phyloP scores from a whole-genome alignment of 371 early-diverging fungal genomes.

The Entomophthora muscae region DNA sequence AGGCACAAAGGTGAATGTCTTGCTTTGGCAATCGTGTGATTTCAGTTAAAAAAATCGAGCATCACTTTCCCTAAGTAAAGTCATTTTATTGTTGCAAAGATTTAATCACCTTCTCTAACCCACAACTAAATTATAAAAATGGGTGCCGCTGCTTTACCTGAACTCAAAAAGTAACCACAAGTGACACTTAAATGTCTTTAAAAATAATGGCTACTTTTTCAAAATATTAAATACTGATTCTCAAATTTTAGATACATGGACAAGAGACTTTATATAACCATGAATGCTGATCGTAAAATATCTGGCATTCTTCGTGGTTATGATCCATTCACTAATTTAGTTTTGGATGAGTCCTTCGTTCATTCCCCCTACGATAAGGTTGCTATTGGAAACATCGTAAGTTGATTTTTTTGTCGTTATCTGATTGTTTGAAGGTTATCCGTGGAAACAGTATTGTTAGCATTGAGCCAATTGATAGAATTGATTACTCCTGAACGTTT shows the following conservation, averaged over 20 bases:
- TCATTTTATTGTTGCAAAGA: too few relatives aligned
- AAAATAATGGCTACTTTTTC: too few relatives aligned
- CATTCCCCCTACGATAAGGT: background rate
- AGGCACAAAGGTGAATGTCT: too few relatives aligned
- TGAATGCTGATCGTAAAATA: conserved; percentile 84
- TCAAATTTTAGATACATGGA: conserved; percentile 96
- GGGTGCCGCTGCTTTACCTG: background rate
- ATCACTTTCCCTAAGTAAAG: too few relatives aligned
- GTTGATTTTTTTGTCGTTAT: background rate
- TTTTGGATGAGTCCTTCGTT: conserved; percentile 87
- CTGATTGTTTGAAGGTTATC: conserved; percentile 3
- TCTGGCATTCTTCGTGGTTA: conserved; percentile 89
- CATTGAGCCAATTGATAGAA: conserved; percentile 2
- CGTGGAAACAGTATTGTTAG: conserved; percentile 7
- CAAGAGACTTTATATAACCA: conserved; percentile 73
- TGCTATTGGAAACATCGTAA: conserved; percentile 7
- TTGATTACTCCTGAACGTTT: background rate
- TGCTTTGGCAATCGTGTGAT: too few relatives aligned
- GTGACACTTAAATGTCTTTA: too few relatives aligned
- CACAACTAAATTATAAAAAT: too few relatives aligned
- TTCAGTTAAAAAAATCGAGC: too few relatives aligned
- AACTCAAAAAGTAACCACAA: background rate
- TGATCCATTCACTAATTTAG: conserved; percentile 97
- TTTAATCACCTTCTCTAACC: too few relatives aligned
- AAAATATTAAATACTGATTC: too few relatives aligned